Evolutionary conservation across 1,139 yeast genomes (phyloP), one percentile per base, ranked within the genome.

Genomic region (Trichomonascaceae sp.): DNA sequence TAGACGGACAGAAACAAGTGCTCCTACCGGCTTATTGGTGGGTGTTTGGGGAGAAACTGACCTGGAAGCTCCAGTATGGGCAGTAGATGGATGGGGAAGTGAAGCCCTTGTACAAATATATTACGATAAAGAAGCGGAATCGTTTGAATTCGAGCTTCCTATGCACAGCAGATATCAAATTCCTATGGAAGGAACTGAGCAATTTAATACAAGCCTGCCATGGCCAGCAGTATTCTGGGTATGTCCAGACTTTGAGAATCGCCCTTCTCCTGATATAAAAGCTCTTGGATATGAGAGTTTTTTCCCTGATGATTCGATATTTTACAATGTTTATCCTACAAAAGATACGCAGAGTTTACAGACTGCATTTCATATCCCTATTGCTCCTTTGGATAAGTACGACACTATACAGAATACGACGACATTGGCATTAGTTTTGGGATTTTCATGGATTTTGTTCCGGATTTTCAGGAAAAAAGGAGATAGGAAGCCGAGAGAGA

Each of bases 151-250:
- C 55, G 73, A 69, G 18, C 64, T 80, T 8, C 76, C 76, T 7
- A 64, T 78, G 59, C 84, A 80, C 61, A 74, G 81, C 30, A 70
- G 84, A 48, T 80, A 80, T 60, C 71, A 73, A 15, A 60, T 60
- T 27, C 83, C 83, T 1, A 61, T 57, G 3, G 46, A 57, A 17
- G 58, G 61, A 12, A 62, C 60, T 13, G 58, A 58, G 24, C 57
- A 57, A 13, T 61, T 46, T 15, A 52, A 58, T 20, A 66, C 63
- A 24, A 51, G 55, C 3, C 60, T 73, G 38, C 62, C 71, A 1
- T 68, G 70, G 51, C 82, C 83, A 2, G 59, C 63, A 3, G 67
- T 79, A 1, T 79, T 79, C 58, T 74, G 77, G 73, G 82, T 80
- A 0, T 80, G 84, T 63, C 74, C 71, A 53, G 66, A 66, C 32